Percentiles rank a stretch among this genome's conserved stretches.
phyloP scores from a whole-genome alignment of 2,329 filamentous ascomycete species.

The Aspergillus floridensis region DNA sequence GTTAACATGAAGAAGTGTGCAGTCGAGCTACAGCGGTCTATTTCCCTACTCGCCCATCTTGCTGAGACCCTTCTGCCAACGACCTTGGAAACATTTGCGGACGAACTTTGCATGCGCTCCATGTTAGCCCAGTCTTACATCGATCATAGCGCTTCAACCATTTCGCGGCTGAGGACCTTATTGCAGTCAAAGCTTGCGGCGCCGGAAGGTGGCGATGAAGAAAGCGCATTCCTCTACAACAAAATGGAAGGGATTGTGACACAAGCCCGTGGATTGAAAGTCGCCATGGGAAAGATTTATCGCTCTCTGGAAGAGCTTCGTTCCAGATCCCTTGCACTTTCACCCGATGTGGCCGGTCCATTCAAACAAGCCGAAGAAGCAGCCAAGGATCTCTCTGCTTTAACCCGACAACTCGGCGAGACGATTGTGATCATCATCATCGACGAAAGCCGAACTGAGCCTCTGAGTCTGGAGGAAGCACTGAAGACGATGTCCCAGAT shows the following conservation, averaged over 20 bases:
- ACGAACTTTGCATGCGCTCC: slow-evolving; percentile 75
- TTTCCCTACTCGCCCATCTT: slow-evolving; percentile 83
- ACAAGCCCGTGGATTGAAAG: slow-evolving; percentile 78
- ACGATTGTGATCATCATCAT: slow-evolving; percentile 65
- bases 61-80: slow-evolving; percentile 73
- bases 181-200: slow-evolving; percentile 63
- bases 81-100: slow-evolving; percentile 70
- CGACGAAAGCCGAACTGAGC: slow-evolving; percentile 68
- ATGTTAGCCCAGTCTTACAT: slow-evolving; percentile 75
- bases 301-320: slow-evolving; percentile 75
- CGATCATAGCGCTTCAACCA: slow-evolving; percentile 69
- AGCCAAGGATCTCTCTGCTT: slow-evolving; percentile 63
- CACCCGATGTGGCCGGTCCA: slow-evolving; percentile 62
- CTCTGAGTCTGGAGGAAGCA: slow-evolving; percentile 66
- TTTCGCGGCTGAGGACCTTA: slow-evolving; percentile 63
- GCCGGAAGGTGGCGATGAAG: slow-evolving; percentile 64
- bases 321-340: slow-evolving; percentile 69
- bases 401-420: slow-evolving; percentile 65
- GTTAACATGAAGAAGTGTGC: slow-evolving; percentile 81
- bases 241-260: slow-evolving; percentile 70
- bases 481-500: slow-evolving; percentile 55
- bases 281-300: slow-evolving; percentile 74
- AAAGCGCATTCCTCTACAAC: slow-evolving; percentile 65
- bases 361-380: slow-evolving; percentile 69
- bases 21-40: slow-evolving; percentile 75